phyloP scores from a whole-genome alignment of 73 alveolate genomes.

The Paramecium caudatum region DNA sequence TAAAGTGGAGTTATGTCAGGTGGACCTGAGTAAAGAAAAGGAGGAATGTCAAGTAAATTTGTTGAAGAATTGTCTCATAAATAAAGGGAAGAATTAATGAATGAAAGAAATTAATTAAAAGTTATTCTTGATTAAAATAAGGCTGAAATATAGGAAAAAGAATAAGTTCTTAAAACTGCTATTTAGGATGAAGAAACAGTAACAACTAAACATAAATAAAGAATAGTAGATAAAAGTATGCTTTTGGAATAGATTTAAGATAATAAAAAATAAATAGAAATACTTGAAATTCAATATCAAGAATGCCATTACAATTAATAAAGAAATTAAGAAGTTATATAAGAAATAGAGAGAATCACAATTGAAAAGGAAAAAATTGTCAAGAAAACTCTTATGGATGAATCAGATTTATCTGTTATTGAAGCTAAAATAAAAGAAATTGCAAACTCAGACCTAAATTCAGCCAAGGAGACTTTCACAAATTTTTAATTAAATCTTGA shows the following conservation, averaged over 20 bases:
- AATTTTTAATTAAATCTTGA: neutral
- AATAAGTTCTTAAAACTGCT: neutral
- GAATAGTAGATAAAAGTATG: slow-evolving; percentile 51
- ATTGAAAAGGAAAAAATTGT: slow-evolving; percentile 20
- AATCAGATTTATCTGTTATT: neutral
- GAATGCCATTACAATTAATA: slow-evolving; percentile 39
- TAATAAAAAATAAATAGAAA: slow-evolving; percentile 4
- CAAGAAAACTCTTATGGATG: neutral
- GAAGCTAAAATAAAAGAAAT: slow-evolving; percentile 57
- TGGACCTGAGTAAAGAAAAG: slow-evolving; percentile 91
- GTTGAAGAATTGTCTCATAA: slow-evolving; percentile 62
- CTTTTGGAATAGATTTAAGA: slow-evolving; percentile 32
- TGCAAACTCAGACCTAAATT: slow-evolving; percentile 33
- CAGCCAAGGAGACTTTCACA: slow-evolving; percentile 36
- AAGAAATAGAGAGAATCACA: neutral
- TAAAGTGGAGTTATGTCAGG: slow-evolving; percentile 93
- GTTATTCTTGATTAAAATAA: slow-evolving; percentile 26
- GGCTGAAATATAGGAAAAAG: neutral
- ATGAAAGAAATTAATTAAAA: slow-evolving; percentile 19
- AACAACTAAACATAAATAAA: slow-evolving; percentile 1
- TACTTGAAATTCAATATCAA: neutral
- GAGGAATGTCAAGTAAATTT: slow-evolving; percentile 78
- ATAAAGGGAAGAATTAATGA: slow-evolving; percentile 32
- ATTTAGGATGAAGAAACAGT: slow-evolving; percentile 35
- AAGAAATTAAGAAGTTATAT: slow-evolving; percentile 28